Evolutionary conservation across 805 yeast species (phyloP).

Genomic region (Maudiozyma saulgeensis): DNA sequence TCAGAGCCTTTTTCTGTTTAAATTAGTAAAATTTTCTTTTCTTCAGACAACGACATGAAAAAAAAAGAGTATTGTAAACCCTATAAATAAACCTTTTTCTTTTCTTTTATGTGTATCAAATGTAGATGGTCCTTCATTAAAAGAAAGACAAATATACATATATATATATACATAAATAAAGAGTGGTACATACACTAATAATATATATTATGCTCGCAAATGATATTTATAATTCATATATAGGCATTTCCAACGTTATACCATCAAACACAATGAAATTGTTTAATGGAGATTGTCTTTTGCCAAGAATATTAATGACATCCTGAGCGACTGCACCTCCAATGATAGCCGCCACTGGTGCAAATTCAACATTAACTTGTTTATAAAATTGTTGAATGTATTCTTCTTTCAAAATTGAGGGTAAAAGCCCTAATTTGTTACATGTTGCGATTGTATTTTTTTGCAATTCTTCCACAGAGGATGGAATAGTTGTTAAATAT

Average conservation of each 20-base stretch:
- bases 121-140: too few relatives aligned
- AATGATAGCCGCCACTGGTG: constrained; percentile 76
- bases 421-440: constrained; percentile 37
- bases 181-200: not conserved
- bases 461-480: constrained; percentile 13
- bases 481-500: constrained; percentile 33
- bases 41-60: not conserved
- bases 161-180: not conserved
- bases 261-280: constrained; percentile 77
- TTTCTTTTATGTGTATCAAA: too few relatives aligned
- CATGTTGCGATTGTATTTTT: constrained; percentile 13
- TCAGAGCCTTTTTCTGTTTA: constrained; percentile 1
- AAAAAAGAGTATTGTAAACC: not conserved
- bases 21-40: not conserved
- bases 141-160: not conserved
- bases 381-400: constrained; percentile 33
- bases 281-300: constrained; percentile 70
- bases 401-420: constrained; percentile 32
- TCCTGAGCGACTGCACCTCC: constrained; percentile 92
- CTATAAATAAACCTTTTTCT: not conserved
- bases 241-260: constrained; percentile 60
- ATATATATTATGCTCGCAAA: not conserved
- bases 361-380: constrained; percentile 54
- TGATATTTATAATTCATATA: constrained; percentile 36
- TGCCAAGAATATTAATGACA: constrained; percentile 70